Evolutionary conservation across 164 flowering plant genomes (phyloP), one percentile per base, ranked within the genome.

Genomic region (Tetracentron sinense): DNA sequence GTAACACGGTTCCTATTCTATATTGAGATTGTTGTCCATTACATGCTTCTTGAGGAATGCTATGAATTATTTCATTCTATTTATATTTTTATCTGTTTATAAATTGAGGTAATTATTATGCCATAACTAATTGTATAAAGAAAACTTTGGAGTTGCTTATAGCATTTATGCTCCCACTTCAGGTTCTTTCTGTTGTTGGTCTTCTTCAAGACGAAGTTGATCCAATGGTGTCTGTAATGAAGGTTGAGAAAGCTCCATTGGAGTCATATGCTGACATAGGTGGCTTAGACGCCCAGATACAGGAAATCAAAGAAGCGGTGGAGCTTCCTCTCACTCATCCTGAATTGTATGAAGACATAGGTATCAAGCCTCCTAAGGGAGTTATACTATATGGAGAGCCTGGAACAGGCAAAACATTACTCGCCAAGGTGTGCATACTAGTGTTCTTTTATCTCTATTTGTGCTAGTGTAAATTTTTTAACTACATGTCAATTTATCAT

Each of bases 261-360:
- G 79, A 78, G 33, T 75, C 82, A 25, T 78, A 78, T 73, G 82
- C 79, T 46, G 82, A 78, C 58, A 78, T 78, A 42, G 82, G 82
- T 62, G 82, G 82, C 22, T 61, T 73, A 19, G 82, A 78, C 73
- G 77, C 82, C 46, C 82, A 75, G 62, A 75, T 78, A 30, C 79
- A 78, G 64, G 82, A 78, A 58, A 78, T 78, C 30, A 78, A 78
- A 35, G 82, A 78, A 58, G 79, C 77, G 12, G 82, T 78, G 33
- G 79, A 78, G 65, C 82, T 76, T 8, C 79, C 82, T 29, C 33
- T 75, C 47, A 71, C 77, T 48, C 79, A 76, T 58, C 79, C 77
- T n/a, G 79, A 75, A 56, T 30, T 75, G 3, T 78, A 78, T 68
- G 79, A 75, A 65, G 82, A 78, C 53, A 75, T 78, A 62, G 82